Percentiles rank a stretch among this genome's conserved stretches.
These are phyloP conservation scores for Penicillium bialowiezense DNA, from an alignment of 495 filamentous ascomycete species.

Conservation along the genomic window DNA sequence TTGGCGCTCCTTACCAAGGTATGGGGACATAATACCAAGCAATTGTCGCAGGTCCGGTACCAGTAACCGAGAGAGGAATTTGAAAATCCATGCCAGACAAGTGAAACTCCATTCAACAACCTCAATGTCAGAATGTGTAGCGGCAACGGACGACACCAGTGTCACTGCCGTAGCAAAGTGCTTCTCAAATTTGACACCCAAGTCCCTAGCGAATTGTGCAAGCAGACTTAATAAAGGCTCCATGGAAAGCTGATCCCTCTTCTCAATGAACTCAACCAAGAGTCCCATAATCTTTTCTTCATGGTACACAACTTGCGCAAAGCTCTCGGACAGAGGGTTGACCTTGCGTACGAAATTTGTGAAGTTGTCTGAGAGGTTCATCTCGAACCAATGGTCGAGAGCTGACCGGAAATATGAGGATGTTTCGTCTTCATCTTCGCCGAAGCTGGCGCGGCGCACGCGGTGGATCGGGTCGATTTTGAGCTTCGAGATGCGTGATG, in stretches of 20 bases:
- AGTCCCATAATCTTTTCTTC: conserved; percentile 78
- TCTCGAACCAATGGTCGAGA: conserved; percentile 83
- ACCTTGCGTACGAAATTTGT: conserved; percentile 69
- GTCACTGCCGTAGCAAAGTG: conserved; percentile 72
- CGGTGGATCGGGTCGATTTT: conserved; percentile 89
- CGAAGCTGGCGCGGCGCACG: conserved; percentile 77
- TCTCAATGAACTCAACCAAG: conserved; percentile 74
- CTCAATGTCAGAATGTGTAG: conserved; percentile 63
- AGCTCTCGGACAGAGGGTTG: conserved; percentile 74
- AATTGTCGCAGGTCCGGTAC: conserved; percentile 82
- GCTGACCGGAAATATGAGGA: conserved; percentile 79
- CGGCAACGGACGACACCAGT: conserved; percentile 63
- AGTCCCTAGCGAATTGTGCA: conserved; percentile 86
- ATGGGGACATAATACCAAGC: conserved; percentile 75
- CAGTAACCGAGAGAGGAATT: conserved; percentile 84
- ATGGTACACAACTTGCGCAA: conserved; percentile 87
- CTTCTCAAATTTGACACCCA: conserved; percentile 84
- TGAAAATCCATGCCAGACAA: conserved; percentile 93
- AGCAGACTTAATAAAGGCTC: conserved; percentile 84
- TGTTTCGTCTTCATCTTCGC: conserved; percentile 64
- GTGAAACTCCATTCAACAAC: conserved; percentile 96
- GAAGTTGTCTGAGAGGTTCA: conserved; percentile 83
- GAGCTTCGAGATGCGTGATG: conserved; percentile 86
- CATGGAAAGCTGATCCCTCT: conserved; percentile 67
- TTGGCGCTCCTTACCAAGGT: conserved; percentile 79